Evolutionary conservation across 768 basidiomycete species (phyloP), one percentile per base, ranked within the genome.

Genomic region (Baorangia bicolor): DNA sequence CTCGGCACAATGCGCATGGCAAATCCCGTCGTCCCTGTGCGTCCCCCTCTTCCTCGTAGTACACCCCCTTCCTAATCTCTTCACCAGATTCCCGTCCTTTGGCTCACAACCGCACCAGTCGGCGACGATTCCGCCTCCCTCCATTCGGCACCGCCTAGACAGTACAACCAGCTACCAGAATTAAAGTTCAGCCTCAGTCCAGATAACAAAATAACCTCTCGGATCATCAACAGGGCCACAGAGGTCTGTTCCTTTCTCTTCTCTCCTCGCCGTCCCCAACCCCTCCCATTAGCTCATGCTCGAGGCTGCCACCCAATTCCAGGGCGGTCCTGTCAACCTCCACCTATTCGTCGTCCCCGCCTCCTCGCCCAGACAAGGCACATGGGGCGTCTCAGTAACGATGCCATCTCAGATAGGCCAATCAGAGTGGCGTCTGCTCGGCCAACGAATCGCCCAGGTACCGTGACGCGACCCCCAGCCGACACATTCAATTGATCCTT

Each of bases 291-390:
- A 69, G 69, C 65, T 70, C 40, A 69, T 69, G 63, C 51, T 64
- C 50, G 67, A 70, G 49, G 61, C 65, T 6, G 70, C 74, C 28
- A 55, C 56, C 4, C 66, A 66, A 45, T 71, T 68, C 52, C 68
- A 57, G 59, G 73, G 50, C 53, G 68, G 62, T 42, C 69, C 73
- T 10, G 67, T 74, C 48, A 73, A 72, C 41, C 73, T 77, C 5
- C 83, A 86, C 64, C 73, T 85, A 28, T 74, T 85, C 52, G 73
- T 86, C 52, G 75, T 84, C 13, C 82, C 83, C 27, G 81, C 78
- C 39, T 79, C 80, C 23, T 49, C 76, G 2, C 81, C 82, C 11
- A 59, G 67, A 5, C 72, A 72, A 21, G 74, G 54, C 64, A 61
- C 61, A 28, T 64, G 67, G 66, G 50, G 55, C 18, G 60, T 52